A percentile compares a stretch with the other conserved stretches of the same genome.
Evolutionary conservation across 495 filamentous ascomycete genomes (phyloP).

Genomic region (Letharia lupina): DNA sequence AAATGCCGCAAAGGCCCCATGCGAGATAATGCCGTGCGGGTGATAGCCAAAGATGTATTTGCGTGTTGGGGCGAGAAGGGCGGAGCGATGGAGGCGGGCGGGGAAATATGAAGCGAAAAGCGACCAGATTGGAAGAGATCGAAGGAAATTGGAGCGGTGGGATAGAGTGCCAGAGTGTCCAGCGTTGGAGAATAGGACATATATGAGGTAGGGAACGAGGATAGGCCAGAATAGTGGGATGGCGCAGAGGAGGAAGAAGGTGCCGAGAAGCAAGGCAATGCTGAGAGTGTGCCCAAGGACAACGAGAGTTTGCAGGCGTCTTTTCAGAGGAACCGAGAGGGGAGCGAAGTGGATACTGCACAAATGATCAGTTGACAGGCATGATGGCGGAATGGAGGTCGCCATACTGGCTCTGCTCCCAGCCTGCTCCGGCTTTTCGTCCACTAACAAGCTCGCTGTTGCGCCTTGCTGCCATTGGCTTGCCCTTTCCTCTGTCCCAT

Average conservation of each 20-base stretch:
- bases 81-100: constrained; percentile 73
- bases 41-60: constrained; percentile 99
- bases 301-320: constrained; percentile 78
- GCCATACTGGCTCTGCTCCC: constrained; percentile 29
- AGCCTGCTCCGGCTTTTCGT: constrained; percentile 27
- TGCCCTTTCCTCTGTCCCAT: constrained; percentile 9
- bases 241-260: constrained; percentile 85
- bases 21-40: constrained; percentile 92
- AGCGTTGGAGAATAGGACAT: constrained; percentile 69
- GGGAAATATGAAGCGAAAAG: constrained; percentile 92
- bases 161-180: constrained; percentile 63
- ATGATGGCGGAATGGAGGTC: not conserved
- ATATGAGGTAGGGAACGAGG: constrained; percentile 81
- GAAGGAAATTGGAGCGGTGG: constrained; percentile 62
- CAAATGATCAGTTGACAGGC: not conserved
- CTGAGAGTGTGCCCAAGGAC: constrained; percentile 80
- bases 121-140: constrained; percentile 71
- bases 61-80: constrained; percentile 62
- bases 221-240: constrained; percentile 89
- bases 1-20: constrained; percentile 90
- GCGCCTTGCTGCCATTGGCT: constrained; percentile 17
- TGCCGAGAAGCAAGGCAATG: constrained; percentile 63
- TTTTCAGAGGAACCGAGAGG: constrained; percentile 72
- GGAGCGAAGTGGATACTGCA: constrained; percentile 75
- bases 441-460: constrained; percentile 29